Percentiles rank a stretch among this genome's conserved stretches.
Evolutionary conservation across 1,284 basidiomycete species (phyloP).

Genomic region (Meripilus lineatus): DNA sequence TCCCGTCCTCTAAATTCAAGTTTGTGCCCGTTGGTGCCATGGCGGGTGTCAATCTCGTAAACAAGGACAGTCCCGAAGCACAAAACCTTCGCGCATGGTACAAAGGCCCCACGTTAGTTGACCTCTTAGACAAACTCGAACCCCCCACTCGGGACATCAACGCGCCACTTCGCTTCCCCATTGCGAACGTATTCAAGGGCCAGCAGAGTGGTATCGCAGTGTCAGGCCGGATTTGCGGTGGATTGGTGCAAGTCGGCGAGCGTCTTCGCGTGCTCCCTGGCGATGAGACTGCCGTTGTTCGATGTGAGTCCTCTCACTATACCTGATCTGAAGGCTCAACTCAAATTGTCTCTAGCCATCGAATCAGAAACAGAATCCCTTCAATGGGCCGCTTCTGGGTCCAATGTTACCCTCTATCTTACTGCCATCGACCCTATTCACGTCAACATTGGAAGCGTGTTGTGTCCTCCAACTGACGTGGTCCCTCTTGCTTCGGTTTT

Average conservation of each 20-base stretch:
- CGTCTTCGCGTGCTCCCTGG: slow-evolving; percentile 84
- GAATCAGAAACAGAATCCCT: slow-evolving; percentile 78
- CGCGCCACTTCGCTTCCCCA: slow-evolving; percentile 80
- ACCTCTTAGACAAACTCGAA: slow-evolving; percentile 82
- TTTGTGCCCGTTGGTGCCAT: slow-evolving; percentile 93
- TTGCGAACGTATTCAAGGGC: slow-evolving; percentile 95
- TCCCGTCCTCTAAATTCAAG: slow-evolving; percentile 69
- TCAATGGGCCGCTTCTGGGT: slow-evolving; percentile 88
- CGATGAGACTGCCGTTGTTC: slow-evolving; percentile 83
- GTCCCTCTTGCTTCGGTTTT: slow-evolving; percentile 79
- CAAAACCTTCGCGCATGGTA: slow-evolving; percentile 72
- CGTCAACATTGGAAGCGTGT: slow-evolving; percentile 82
- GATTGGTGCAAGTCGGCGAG: slow-evolving; percentile 92
- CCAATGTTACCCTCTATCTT: slow-evolving; percentile 85
- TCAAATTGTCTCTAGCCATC: slow-evolving; percentile 54
- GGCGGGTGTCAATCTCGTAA: slow-evolving; percentile 82
- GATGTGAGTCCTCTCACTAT: slow-evolving; percentile 45
- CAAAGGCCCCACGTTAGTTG: slow-evolving; percentile 78
- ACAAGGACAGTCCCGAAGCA: slow-evolving; percentile 44
- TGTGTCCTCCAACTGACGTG: slow-evolving; percentile 71
- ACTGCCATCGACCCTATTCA: slow-evolving; percentile 84
- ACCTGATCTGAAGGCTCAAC: slow-evolving; percentile 1
- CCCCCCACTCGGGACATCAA: slow-evolving; percentile 78
- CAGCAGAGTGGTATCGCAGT: slow-evolving; percentile 80
- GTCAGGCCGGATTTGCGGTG: slow-evolving; percentile 83